Base-by-base conservation (phyloP, 495 filamentous ascomycete genomes). In the Aspergillus funiculosus region DNA sequence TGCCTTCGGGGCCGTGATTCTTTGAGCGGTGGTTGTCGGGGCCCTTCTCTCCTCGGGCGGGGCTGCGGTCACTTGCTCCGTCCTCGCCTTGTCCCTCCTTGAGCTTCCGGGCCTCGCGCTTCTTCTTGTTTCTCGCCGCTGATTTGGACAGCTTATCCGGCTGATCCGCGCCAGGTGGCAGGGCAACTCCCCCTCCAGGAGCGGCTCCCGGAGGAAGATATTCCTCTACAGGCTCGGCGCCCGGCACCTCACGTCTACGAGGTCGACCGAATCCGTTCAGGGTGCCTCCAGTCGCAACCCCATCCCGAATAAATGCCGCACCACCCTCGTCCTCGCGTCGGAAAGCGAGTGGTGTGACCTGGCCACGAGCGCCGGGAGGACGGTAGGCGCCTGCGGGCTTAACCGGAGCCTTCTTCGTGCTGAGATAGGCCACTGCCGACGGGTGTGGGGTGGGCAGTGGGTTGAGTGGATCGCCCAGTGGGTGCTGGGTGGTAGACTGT, bases 91-190 rank as follows among this genome's bases (percentile, higher is more conserved):
- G 74, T 9, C 75, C 85, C 5, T 90, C 87, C 63, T 89, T 92
- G 20, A 80, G 79, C 66, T 96, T 97, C 75, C 94, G 95, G 42
- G 89, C 90, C 60, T 94, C 89, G 26, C 91, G 78, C 78, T 98
- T 98, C 78, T 96, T 97, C 81, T 96, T 96, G 72, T 97, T 98
- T 73, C 96, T 95, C 40, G 90, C 67, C 0, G 90, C 92, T 11
- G 89, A 76, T 66, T 90, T 95, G 50, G 86, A 90, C 30, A 94
- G 65, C 50, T 73, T 82, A 47, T 84, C 86, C 75, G 75, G 79
- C 22, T 83, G 80, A 28, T 69, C 75, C 2, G 71, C 71, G 18
- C 69, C 72, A 13, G 69, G 58, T 5, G 71, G 63, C 26, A 84
- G 67, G 42, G 76, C 76, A 30, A 85, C 82, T 24, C 82, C 81